Percentiles rank a stretch among this genome's conserved stretches.
These are phyloP conservation scores for Suhomyces chickasaworum DNA, from an alignment of 1,139 yeast genomes.

Conservation along the genomic window DNA sequence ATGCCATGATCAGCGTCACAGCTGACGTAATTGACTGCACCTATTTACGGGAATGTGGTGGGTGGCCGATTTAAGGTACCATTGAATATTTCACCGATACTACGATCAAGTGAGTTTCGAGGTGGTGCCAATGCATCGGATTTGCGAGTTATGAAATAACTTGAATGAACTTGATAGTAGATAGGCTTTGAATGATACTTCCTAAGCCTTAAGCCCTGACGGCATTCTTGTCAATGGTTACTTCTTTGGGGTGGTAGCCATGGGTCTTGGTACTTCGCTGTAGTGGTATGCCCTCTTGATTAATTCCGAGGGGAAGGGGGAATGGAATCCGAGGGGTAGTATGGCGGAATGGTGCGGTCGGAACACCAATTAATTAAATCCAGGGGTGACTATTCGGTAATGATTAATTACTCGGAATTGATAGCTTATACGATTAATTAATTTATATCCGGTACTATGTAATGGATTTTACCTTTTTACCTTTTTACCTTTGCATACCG, in stretches of 20 bases:
- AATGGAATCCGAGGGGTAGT: too few relatives aligned
- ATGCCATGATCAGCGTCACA: background rate
- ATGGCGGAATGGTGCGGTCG: background rate
- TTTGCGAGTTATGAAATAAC: background rate
- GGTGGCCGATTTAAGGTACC: background rate
- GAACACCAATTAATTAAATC: background rate
- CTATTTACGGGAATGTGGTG: background rate
- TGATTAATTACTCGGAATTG: too few relatives aligned
- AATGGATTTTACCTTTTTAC: too few relatives aligned
- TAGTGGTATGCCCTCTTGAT: background rate
- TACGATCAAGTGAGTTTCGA: background rate
- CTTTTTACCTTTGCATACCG: too few relatives aligned
- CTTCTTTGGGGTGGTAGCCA: background rate
- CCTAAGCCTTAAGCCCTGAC: background rate
- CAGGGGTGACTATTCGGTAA: too few relatives aligned
- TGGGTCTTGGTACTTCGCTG: background rate
- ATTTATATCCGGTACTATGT: too few relatives aligned
- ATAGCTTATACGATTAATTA: too few relatives aligned
- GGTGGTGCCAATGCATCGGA: background rate
- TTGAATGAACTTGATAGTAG: background rate
- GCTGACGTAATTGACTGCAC: background rate
- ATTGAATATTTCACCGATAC: background rate
- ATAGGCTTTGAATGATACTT: background rate
- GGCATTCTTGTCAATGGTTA: background rate
- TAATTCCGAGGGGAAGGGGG: background rate